Evolutionary conservation across 495 filamentous ascomycete genomes (phyloP).

Genomic region (Zalerion maritima): DNA sequence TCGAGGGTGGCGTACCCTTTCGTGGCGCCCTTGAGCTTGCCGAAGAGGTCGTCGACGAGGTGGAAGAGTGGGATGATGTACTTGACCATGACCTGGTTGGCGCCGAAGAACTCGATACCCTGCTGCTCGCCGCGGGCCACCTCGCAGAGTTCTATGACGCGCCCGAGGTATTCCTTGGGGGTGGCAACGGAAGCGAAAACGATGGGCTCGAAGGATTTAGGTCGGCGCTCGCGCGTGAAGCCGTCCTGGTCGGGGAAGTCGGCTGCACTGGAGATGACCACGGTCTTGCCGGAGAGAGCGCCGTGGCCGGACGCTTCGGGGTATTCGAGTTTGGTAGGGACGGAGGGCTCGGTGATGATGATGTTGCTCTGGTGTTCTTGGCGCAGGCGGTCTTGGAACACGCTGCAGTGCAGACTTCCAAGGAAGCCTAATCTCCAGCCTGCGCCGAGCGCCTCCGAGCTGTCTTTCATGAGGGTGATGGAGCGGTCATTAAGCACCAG

Average conservation of each 20-base stretch:
- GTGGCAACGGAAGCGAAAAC: slow-evolving; percentile 78
- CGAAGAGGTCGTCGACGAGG: slow-evolving; percentile 93
- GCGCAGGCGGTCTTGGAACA: slow-evolving; percentile 91
- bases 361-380: slow-evolving; percentile 91
- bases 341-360: slow-evolving; percentile 92
- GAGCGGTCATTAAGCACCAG: slow-evolving; percentile 88
- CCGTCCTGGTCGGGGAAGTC: slow-evolving; percentile 68
- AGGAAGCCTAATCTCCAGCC: slow-evolving; percentile 91
- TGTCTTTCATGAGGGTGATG: slow-evolving; percentile 85
- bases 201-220: slow-evolving; percentile 64
- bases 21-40: slow-evolving; percentile 82
- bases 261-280: slow-evolving; percentile 68
- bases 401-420: slow-evolving; percentile 93
- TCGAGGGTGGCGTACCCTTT: slow-evolving; percentile 65
- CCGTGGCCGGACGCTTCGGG: too few species aligned
- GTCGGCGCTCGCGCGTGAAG: slow-evolving; percentile 35
- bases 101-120: slow-evolving; percentile 76
- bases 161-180: slow-evolving; percentile 85
- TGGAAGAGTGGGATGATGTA: slow-evolving; percentile 80
- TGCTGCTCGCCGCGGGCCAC: slow-evolving; percentile 73
- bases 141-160: slow-evolving; percentile 91
- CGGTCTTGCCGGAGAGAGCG: slow-evolving; percentile 54
- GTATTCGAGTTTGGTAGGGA: slow-evolving; percentile 77
- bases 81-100: slow-evolving; percentile 90
- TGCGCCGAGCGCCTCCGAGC: slow-evolving; percentile 80